Conservation (phyloP, 306 rosid genomes). For the Biancaea sappan region DNA sequence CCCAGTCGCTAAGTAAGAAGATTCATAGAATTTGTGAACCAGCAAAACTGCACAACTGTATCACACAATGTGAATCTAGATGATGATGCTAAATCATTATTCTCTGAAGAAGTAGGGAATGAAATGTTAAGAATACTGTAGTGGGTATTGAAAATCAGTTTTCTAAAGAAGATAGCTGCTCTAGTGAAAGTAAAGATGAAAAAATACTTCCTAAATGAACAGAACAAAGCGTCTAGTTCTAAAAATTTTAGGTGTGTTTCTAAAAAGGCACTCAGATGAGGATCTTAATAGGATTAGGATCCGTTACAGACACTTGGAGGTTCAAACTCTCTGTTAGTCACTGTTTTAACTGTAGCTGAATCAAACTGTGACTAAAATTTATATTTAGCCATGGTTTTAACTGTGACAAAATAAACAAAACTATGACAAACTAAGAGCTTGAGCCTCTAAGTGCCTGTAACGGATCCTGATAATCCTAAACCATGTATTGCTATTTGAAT, state of each 20-base stretch:
- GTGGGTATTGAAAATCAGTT: constrained; percentile 46
- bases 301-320: too few species aligned
- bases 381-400: too few species aligned
- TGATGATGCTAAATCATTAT: constrained; percentile 44
- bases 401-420: too few species aligned
- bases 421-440: too few species aligned
- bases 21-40: constrained; percentile 53
- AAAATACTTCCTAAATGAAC: constrained; percentile 47
- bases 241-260: constrained; percentile 46
- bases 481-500: too few species aligned
- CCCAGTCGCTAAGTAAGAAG: constrained; percentile 51
- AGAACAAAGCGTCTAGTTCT: constrained; percentile 50
- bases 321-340: too few species aligned
- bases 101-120: constrained; percentile 45
- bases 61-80: constrained; percentile 43
- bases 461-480: too few species aligned
- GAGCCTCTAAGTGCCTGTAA: too few species aligned
- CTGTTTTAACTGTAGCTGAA: too few species aligned
- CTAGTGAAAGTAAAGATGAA: constrained; percentile 51
- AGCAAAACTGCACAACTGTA: constrained; percentile 43
- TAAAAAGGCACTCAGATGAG: constrained; percentile 76
- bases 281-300: constrained; percentile 76
- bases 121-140: constrained; percentile 45
- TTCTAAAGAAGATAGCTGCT: constrained; percentile 54
- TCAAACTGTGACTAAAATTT: too few species aligned